A percentile compares a stretch with the other conserved stretches of the same genome.
These are phyloP conservation scores for Oropetium thomaeum DNA, from an alignment of 176 grass and related monocot genomes.

Conservation along the genomic window DNA sequence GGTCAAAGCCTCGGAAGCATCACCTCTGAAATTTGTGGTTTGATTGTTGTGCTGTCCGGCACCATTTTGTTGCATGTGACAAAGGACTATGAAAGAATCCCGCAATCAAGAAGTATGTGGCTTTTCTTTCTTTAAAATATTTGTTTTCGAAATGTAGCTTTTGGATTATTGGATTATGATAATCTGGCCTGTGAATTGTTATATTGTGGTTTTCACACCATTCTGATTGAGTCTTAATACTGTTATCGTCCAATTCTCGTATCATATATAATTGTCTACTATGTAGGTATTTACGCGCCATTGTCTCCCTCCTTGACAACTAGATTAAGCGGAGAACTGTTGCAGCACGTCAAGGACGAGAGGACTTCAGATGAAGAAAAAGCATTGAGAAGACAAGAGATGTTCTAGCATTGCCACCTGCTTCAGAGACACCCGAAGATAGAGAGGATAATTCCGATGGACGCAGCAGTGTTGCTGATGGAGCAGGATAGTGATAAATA, in stretches of 20 bases:
- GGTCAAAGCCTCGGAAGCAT: constrained; percentile 83
- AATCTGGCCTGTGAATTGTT: too few species aligned
- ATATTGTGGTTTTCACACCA: too few species aligned
- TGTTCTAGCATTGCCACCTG: too few species aligned
- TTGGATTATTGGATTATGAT: too few species aligned
- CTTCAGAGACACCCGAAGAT: background rate
- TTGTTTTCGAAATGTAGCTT: too few species aligned
- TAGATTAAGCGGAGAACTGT: constrained; percentile 66
- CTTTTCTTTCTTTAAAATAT: too few species aligned
- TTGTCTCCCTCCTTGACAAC: constrained; percentile 75
- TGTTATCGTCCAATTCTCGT: constrained; percentile 15
- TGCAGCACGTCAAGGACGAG: constrained; percentile 60
- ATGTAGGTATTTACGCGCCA: constrained; percentile 66
- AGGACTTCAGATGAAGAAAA: constrained; percentile 57
- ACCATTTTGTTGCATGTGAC: constrained; percentile 89
- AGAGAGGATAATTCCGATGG: background rate
- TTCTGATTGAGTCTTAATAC: background rate
- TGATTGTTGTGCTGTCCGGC: constrained; percentile 84
- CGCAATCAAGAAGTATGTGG: constrained; percentile 59
- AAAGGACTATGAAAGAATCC: constrained; percentile 87
- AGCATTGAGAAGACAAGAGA: constrained; percentile 57
- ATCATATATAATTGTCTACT: background rate
- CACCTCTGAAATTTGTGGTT: constrained; percentile 89
- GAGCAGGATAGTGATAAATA: background rate
- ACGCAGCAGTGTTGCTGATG: background rate